Evolutionary conservation across 768 basidiomycete species (phyloP).

Genomic region (Tylopilus balloui): DNA sequence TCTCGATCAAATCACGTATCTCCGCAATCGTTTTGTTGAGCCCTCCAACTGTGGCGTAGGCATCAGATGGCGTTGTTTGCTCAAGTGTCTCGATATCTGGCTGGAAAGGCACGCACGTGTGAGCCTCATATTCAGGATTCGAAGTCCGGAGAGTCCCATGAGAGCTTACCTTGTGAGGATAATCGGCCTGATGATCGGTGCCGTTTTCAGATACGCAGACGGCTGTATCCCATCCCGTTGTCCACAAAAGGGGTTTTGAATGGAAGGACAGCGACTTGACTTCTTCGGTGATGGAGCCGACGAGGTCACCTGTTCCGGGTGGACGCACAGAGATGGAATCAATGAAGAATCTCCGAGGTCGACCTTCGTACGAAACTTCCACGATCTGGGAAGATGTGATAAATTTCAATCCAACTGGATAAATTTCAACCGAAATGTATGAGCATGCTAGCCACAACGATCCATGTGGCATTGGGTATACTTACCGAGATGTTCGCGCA

Average conservation of each 20-base stretch:
- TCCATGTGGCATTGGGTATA: neutral
- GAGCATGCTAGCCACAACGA: constrained; percentile 1
- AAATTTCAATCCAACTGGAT: constrained; percentile 67
- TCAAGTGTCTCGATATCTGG: constrained; percentile 45
- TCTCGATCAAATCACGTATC: constrained; percentile 81
- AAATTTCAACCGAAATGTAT: constrained; percentile 3
- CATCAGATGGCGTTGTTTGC: constrained; percentile 42
- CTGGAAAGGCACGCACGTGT: constrained; percentile 27
- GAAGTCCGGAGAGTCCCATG: constrained; percentile 8
- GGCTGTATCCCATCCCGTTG: constrained; percentile 62
- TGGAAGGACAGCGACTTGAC: constrained; percentile 45
- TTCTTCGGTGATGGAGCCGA: constrained; percentile 35
- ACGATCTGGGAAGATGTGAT: constrained; percentile 57
- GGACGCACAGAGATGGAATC: constrained; percentile 38
- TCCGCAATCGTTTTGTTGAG: constrained; percentile 81
- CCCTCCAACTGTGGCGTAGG: constrained; percentile 86
- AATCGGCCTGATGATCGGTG: constrained; percentile 22
- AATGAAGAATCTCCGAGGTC: constrained; percentile 52
- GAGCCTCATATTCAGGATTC: constrained; percentile 7
- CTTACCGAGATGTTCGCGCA: constrained; percentile 68
- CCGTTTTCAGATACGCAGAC: constrained; percentile 41
- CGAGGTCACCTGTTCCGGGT: constrained; percentile 15
- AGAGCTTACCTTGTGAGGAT: constrained; percentile 33
- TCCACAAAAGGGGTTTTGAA: constrained; percentile 47
- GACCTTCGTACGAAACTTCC: constrained; percentile 61